Evolutionary conservation across 2,329 filamentous ascomycete species (phyloP).

Genomic region (Pyrenochaeta sp.): DNA sequence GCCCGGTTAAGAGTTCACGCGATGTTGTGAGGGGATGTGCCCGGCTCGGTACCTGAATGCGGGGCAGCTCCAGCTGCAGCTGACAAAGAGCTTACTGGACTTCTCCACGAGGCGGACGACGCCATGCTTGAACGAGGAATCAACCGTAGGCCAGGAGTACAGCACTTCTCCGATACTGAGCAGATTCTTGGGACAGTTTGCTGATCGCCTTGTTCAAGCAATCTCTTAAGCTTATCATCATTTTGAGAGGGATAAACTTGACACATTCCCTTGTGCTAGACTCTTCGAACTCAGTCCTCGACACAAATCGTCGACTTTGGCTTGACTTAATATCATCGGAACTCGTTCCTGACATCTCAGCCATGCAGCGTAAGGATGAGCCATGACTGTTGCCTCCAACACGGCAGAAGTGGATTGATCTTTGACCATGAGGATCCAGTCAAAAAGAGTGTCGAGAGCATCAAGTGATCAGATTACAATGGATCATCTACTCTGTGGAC

Average conservation of each 20-base stretch:
- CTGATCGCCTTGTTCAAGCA: background rate
- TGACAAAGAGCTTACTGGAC: constrained; percentile 22
- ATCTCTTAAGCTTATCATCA: too few relatives aligned
- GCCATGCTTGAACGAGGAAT: background rate
- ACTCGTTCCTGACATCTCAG: background rate
- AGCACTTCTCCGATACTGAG: too few relatives aligned
- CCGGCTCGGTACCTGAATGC: constrained; percentile 26
- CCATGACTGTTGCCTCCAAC: background rate
- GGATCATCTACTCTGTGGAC: background rate
- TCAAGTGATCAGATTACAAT: background rate
- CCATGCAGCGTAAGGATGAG: background rate
- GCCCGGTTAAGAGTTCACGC: constrained; percentile 16
- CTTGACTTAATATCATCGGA: background rate
- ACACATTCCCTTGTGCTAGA: background rate
- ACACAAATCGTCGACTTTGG: background rate
- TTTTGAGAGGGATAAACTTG: background rate
- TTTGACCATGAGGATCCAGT: background rate
- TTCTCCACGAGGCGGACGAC: background rate
- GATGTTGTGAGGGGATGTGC: constrained; percentile 17
- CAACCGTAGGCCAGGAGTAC: too few relatives aligned
- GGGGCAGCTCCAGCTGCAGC: constrained; percentile 14
- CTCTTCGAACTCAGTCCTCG: background rate
- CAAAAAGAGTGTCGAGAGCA: background rate
- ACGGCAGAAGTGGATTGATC: background rate
- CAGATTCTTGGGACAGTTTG: too few relatives aligned